phyloP scores from a whole-genome alignment of 352 stramenopile species.

The Globisporangium irregulare region DNA sequence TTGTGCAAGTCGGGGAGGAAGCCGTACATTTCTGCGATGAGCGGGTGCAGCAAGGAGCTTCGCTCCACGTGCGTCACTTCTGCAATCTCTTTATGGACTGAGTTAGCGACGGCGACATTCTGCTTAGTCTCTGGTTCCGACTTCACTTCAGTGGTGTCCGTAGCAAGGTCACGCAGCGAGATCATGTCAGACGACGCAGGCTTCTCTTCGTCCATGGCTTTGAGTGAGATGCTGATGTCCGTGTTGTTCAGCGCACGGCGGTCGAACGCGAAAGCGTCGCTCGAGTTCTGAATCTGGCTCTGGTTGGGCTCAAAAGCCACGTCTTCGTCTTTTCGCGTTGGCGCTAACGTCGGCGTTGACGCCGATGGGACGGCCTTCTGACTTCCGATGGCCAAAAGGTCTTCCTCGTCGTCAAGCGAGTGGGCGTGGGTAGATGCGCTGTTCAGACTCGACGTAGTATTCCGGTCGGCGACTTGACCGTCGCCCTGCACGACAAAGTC shows the following conservation, averaged over 20 bases:
- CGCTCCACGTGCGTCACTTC: constrained; percentile 19
- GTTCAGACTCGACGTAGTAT: constrained; percentile 23
- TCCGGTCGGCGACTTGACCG: constrained; percentile 16
- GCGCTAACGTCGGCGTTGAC: not conserved
- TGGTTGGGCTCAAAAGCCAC: not conserved
- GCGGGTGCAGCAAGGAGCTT: constrained; percentile 41
- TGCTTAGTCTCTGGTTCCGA: constrained; percentile 12
- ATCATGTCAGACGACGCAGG: constrained; percentile 18
- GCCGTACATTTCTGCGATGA: constrained; percentile 53
- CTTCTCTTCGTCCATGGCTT: not conserved
- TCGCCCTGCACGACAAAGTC: constrained; percentile 43
- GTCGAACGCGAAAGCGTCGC: not conserved
- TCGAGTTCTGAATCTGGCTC: not conserved
- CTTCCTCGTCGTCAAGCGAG: constrained; percentile 22
- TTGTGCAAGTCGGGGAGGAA: constrained; percentile 44
- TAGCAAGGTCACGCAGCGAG: constrained; percentile 8
- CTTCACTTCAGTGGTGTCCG: not conserved
- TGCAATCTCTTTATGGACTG: constrained; percentile 16
- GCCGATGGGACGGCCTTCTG: constrained; percentile 10
- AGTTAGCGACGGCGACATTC: not conserved
- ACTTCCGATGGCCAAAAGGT: constrained; percentile 17
- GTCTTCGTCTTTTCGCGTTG: constrained; percentile 10
- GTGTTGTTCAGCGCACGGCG: constrained; percentile 6
- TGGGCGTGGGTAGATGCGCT: constrained; percentile 25
- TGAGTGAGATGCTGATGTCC: constrained; percentile 14